Base-by-base conservation (phyloP, 441 rosid genomes). In the Gossypium gossypioides region DNA sequence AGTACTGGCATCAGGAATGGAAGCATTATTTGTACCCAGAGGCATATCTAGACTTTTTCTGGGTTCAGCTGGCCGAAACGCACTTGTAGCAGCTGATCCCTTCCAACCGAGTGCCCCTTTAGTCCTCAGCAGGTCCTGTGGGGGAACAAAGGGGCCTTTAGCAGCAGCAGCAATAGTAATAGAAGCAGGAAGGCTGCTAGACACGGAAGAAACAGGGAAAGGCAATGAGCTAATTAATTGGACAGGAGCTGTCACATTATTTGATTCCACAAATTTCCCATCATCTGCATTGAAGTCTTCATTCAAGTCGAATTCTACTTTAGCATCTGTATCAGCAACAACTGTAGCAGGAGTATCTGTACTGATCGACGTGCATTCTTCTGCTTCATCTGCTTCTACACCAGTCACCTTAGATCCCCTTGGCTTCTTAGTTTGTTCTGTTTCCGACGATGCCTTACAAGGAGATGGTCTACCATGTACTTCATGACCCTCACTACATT, bases 41-140 rank as follows among this genome's bases (percentile, higher is more conserved):
- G 78, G 75, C 56, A 78, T 81, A 56, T 93, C 97, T 63, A 81
- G 72, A 32, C 48, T 51, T 80, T 85, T 92, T 76, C 99, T 83
- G 22, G 97, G 95, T 79, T 90, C 99, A 63, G 99, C 96, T 24
- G 97, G 99, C 1, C 99, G 83, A 78, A 94, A 94, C 15, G 99
- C 99, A 80, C 99, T 94, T n/a, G 99, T 94, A 62, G 99, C 97
- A 3, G 99, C 99, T 44, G 99, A 90, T 69, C 99, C 99, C 83
- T 91, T 94, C 99, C 99, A 92, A 55, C 99, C 96, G 82, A 90
- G 81, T 73, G 78, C 81, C 27, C 81, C 90, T 81, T 84, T 92
- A 69, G 81, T 86, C 83, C 83, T 86, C 77, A 92, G 68, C 6
- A 89, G 76, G 73, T 94, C 89, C 19, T 89, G 91, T 13, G 86